These are phyloP conservation scores for Bacterosira constricta DNA, from an alignment of 108 stramenopile species.

Conservation along the genomic window DNA sequence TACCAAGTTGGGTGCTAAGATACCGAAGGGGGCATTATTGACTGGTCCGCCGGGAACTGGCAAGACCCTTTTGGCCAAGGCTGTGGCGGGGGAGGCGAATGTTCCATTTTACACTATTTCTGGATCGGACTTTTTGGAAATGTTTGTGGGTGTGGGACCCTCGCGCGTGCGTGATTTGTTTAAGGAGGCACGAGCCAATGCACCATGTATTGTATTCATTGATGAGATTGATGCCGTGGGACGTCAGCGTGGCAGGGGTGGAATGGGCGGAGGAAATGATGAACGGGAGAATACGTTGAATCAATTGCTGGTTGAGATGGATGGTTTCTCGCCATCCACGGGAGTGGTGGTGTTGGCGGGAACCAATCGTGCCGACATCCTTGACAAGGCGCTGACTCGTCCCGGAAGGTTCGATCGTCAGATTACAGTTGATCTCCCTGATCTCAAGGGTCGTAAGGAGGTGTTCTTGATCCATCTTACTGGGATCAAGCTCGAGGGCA, in stretches of 20 bases:
- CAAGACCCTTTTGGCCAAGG: constrained; percentile 98
- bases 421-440: constrained; percentile 93
- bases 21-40: constrained; percentile 96
- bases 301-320: constrained; percentile 99
- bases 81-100: constrained; percentile 98
- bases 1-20: constrained; percentile 95
- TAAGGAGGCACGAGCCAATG: constrained; percentile 89
- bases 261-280: constrained; percentile 90
- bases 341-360: constrained; percentile 95
- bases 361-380: constrained; percentile 94
- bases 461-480: constrained; percentile 92
- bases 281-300: constrained; percentile 99
- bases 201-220: constrained; percentile 98
- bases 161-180: constrained; percentile 98
- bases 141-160: constrained; percentile 99
- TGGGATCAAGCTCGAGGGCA: constrained; percentile 80
- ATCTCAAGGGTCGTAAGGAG: constrained; percentile 91
- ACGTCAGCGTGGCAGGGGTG: constrained; percentile 91
- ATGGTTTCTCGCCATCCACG: constrained; percentile 89
- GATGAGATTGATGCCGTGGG: constrained; percentile 99
- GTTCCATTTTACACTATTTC: constrained; percentile 96
- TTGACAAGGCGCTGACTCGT: constrained; percentile 90
- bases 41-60: constrained; percentile 92
- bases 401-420: constrained; percentile 95
- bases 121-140: constrained; percentile 98